Evolutionary conservation across 2,329 filamentous ascomycete genomes (phyloP).

Genomic region (Coleophoma crateriformis): DNA sequence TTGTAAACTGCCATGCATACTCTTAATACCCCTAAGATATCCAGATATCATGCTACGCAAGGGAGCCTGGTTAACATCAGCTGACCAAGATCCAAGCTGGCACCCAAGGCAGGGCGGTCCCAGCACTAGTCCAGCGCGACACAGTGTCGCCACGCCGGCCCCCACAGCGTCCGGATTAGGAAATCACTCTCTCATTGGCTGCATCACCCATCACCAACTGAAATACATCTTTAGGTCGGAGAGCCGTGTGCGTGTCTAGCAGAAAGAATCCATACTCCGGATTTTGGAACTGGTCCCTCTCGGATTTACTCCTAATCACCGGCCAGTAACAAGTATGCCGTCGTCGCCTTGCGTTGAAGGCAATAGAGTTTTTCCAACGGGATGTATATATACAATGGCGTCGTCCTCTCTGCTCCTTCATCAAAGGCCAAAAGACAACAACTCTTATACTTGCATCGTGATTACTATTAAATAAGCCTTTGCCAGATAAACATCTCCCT

Average conservation of each 20-base stretch:
- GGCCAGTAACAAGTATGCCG: neutral
- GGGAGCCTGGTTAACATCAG: no score
- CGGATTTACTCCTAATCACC: neutral
- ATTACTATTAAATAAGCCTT: neutral
- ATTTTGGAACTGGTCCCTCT: neutral
- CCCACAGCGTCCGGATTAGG: neutral
- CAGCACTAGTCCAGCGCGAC: no score
- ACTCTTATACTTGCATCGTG: neutral
- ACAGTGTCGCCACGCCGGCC: no score
- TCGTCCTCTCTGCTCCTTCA: neutral
- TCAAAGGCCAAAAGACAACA: neutral
- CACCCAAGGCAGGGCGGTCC: no score
- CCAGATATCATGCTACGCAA: no score
- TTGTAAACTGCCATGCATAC: no score
- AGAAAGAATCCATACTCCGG: neutral
- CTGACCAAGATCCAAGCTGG: no score
- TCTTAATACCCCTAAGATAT: no score
- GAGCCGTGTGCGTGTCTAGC: neutral
- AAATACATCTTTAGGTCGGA: neutral
- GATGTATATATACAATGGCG: neutral
- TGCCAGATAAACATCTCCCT: neutral
- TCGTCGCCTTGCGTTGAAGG: neutral
- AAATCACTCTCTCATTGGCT: constrained; percentile 2
- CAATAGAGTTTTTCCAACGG: neutral
- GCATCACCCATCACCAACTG: neutral